Conservation (phyloP, 148 eudicot species). For the Nyssa sinensis region DNA sequence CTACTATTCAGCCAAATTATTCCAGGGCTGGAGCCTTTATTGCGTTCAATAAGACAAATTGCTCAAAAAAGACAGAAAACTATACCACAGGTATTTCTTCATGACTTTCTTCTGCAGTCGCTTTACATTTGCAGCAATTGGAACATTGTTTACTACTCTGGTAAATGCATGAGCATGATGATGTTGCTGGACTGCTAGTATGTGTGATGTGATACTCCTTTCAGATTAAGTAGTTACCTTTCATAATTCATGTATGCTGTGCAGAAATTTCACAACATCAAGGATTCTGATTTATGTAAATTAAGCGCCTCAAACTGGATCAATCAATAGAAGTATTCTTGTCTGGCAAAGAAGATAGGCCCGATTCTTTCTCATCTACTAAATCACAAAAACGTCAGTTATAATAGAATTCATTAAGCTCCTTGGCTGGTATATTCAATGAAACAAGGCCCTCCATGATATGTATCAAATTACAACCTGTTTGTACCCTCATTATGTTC, state of each 20-base stretch:
- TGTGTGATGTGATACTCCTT: neutral
- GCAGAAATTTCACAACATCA: too few relatives aligned
- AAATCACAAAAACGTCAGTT: too few relatives aligned
- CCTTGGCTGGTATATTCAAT: too few relatives aligned
- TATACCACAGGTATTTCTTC: conserved; percentile 59
- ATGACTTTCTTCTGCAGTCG: neutral
- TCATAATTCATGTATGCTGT: too few relatives aligned
- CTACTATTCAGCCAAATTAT: conserved; percentile 76
- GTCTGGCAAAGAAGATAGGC: too few relatives aligned
- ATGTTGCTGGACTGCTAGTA: neutral
- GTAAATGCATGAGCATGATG: neutral
- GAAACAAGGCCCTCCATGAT: too few relatives aligned
- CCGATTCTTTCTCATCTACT: too few relatives aligned
- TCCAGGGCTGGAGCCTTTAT: conserved; percentile 85
- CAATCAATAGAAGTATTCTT: neutral
- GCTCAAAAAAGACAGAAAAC: conserved; percentile 69
- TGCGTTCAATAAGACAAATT: conserved; percentile 54
- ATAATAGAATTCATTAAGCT: too few relatives aligned
- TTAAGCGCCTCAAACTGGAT: neutral
- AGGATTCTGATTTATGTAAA: neutral
- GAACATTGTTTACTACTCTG: neutral
- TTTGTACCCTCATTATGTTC: too few relatives aligned
- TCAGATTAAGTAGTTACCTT: neutral
- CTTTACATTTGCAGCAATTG: neutral
- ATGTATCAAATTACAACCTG: too few relatives aligned